Conservation (phyloP, 345 rosid species). For the Noccaea caerulescens region DNA sequence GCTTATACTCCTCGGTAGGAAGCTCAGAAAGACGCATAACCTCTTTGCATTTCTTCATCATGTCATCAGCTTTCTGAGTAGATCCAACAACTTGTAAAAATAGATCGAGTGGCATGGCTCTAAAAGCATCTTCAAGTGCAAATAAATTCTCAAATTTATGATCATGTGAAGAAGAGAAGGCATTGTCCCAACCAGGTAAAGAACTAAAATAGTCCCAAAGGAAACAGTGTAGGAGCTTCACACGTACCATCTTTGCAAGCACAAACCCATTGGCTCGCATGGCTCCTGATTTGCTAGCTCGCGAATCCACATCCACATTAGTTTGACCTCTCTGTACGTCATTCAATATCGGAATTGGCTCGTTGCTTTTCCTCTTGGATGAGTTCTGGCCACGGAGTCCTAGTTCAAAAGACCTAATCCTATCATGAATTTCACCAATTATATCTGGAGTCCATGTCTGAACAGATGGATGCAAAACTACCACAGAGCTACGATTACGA, state of each 20-base stretch:
- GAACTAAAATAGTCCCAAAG: constrained; percentile 72
- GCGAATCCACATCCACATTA: constrained; percentile 52
- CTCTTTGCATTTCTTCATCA: constrained; percentile 76
- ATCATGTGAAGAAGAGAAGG: constrained; percentile 49
- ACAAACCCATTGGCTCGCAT: constrained; percentile 97
- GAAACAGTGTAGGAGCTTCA: constrained; percentile 78
- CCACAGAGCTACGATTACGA: constrained; percentile 58
- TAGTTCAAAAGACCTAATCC: constrained; percentile 78
- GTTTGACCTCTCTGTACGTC: constrained; percentile 68
- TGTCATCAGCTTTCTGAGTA: constrained; percentile 64
- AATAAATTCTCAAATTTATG: constrained; percentile 56
- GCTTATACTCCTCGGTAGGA: constrained; percentile 65
- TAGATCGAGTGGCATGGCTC: constrained; percentile 80
- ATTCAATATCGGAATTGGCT: constrained; percentile 68
- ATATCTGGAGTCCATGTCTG: constrained; percentile 61
- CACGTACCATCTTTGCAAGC: constrained; percentile 90
- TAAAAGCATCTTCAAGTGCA: constrained; percentile 76
- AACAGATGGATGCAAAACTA: constrained; percentile 82
- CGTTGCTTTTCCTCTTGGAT: constrained; percentile 54
- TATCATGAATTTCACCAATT: constrained; percentile 69
- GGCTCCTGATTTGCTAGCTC: constrained; percentile 62
- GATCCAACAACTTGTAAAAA: constrained; percentile 90
- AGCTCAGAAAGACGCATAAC: constrained; percentile 77
- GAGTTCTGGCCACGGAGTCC: constrained; percentile 69
- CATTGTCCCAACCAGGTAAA: constrained; percentile 59